Conservation (phyloP, 2,329 filamentous ascomycete species). For the Xylaria sp. region DNA sequence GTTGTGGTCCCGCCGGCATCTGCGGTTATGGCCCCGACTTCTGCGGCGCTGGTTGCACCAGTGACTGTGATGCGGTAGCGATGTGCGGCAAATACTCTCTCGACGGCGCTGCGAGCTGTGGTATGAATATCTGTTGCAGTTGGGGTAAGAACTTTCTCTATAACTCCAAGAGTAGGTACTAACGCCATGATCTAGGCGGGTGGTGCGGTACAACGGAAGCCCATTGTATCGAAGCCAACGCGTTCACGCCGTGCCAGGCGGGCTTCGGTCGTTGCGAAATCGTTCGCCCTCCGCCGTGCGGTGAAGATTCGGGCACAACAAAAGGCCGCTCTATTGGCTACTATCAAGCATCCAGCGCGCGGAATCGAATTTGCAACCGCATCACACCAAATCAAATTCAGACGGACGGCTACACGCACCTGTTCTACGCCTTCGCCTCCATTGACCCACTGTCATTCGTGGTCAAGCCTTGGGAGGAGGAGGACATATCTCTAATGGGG, state of each 20-base stretch:
- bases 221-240: background rate
- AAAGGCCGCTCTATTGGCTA: constrained; percentile 21
- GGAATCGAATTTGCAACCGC: constrained; percentile 17
- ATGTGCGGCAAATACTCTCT: background rate
- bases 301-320: constrained; percentile 4
- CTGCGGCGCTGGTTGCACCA: background rate
- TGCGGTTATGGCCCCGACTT: background rate
- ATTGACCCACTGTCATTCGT: constrained; percentile 42
- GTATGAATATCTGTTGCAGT: constrained; percentile 1
- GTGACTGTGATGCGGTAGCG: background rate
- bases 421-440: constrained; percentile 40
- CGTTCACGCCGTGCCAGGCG: background rate
- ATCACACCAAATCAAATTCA: constrained; percentile 18
- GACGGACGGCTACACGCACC: constrained; percentile 22
- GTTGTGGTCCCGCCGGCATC: background rate
- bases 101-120: background rate
- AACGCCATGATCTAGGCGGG: background rate
- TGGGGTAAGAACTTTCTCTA: background rate
- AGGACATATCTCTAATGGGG: constrained; percentile 32
- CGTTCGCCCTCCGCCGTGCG: background rate
- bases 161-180: background rate
- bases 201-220: background rate
- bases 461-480: constrained; percentile 17
- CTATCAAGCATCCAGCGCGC: constrained; percentile 22
- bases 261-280: background rate